Evolutionary conservation across 805 yeast species (phyloP).

Genomic region (Kazachstania martiniae): DNA sequence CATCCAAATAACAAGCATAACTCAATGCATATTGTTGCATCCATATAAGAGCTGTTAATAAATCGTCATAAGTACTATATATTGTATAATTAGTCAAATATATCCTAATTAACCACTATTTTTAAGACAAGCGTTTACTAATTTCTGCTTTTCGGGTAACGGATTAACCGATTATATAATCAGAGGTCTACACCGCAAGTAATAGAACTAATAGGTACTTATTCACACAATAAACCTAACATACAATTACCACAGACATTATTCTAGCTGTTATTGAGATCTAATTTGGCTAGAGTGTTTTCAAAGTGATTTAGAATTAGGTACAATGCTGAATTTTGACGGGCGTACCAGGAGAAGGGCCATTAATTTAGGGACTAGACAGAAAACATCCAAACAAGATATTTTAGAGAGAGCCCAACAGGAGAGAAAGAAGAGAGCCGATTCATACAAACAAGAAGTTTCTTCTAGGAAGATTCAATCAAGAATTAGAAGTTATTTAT

Average conservation of each 20-base stretch:
- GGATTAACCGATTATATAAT: too few relatives aligned
- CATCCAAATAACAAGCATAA: slow-evolving; percentile 1
- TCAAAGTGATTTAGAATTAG: too few relatives aligned
- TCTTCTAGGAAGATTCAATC: slow-evolving; percentile 45
- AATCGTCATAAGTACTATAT: too few relatives aligned
- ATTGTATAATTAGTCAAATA: too few relatives aligned
- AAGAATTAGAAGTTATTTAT: slow-evolving; percentile 33
- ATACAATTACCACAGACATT: too few relatives aligned
- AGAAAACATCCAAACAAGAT: slow-evolving; percentile 29
- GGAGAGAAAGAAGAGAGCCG: slow-evolving; percentile 59
- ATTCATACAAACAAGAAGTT: slow-evolving; percentile 36
- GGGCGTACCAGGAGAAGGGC: slow-evolving; percentile 53
- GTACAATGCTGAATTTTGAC: slow-evolving; percentile 42
- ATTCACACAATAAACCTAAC: too few relatives aligned
- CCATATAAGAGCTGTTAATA: too few relatives aligned
- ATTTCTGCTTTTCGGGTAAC: too few relatives aligned
- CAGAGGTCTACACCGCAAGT: too few relatives aligned
- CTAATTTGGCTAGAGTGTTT: background rate
- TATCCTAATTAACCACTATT: too few relatives aligned
- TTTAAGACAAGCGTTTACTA: too few relatives aligned
- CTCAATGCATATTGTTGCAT: background rate
- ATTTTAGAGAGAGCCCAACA: slow-evolving; percentile 52
- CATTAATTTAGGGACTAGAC: slow-evolving; percentile 46
- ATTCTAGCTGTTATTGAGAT: background rate
- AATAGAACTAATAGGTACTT: too few relatives aligned